Base-by-base conservation (phyloP, 2,329 filamentous ascomycete species). In the Aspergillus fijiensis region DNA sequence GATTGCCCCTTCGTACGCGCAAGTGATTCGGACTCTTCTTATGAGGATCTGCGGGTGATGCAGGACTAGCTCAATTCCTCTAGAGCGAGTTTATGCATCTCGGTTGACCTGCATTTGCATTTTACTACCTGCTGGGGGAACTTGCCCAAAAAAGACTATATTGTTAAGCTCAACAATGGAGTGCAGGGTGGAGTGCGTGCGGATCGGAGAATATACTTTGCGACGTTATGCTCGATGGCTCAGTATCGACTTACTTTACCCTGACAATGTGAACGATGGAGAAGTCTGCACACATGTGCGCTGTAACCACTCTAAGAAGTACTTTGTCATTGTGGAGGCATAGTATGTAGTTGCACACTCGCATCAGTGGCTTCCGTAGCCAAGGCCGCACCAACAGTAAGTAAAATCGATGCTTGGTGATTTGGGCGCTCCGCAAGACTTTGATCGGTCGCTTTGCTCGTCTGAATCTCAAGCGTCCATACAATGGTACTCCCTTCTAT, bases 171-270 rank as follows among this genome's bases (percentile, higher is more conserved):
- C 42, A 19, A 27, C 42, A 5, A 58, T 50, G 51, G 49, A 39
- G 16, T 39, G 29, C 31, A 58, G 42, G 2, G 29, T 4, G 6
- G 57, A 19, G 16, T 45, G 57, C 29, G 57, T 58, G 12, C 31
- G 16, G 29, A 49, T 50, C 33, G 21, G 29, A 6, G 49, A 27
- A 3, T 39, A 1, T 14, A 45, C 23, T 29, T n/a, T 14, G 6
- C n/a, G 25, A 23, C 14, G 11, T 35, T 60, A 60, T 35, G 25
- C 19, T 9, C 23, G 45, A 49, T 55, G 55, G n/a, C 31, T 23
- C 12, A 51, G 35, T 27, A 45, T 49, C 16, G 53, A 60, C 12
- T 55, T 33, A 29, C 59, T 58, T 29, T 55, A 47, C n/a, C 14
- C 23, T 27, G 27, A 58, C 47, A 25, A 58, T 58, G 33, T 12